Evolutionary conservation across 2,329 filamentous ascomycete species (phyloP).

Genomic region (Dactylellina leptospora): DNA sequence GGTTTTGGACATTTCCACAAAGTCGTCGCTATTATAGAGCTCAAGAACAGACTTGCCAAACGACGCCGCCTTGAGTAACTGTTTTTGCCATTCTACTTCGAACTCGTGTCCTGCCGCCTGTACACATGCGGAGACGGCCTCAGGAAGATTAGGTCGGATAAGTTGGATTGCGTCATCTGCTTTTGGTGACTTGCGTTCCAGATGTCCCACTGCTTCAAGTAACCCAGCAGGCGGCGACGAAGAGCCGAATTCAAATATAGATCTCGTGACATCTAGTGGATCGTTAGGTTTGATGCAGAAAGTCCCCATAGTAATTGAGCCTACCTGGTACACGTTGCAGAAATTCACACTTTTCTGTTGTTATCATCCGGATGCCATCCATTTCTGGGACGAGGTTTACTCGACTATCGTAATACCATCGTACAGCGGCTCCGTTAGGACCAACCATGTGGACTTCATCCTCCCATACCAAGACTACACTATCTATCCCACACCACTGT

Average conservation of each 20-base stretch:
- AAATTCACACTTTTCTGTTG: conserved; percentile 95
- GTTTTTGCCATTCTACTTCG: conserved; percentile 89
- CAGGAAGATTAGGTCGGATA: conserved; percentile 84
- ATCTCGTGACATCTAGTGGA: conserved; percentile 73
- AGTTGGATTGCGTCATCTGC: conserved; percentile 97
- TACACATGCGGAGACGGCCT: conserved; percentile 93
- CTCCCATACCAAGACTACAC: conserved; percentile 93
- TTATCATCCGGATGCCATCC: conserved; percentile 89
- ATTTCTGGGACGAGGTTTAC: conserved; percentile 87
- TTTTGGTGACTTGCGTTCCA: conserved; percentile 93
- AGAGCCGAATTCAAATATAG: conserved; percentile 88
- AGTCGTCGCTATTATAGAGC: conserved; percentile 97
- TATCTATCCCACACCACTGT: conserved; percentile 96
- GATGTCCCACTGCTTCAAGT: conserved; percentile 86
- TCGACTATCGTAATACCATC: conserved; percentile 88
- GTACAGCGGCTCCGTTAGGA: conserved; percentile 77
- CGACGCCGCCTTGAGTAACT: conserved; percentile 92
- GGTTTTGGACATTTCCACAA: conserved; percentile 97
- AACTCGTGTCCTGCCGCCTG: conserved; percentile 93
- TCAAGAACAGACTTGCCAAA: conserved; percentile 98
- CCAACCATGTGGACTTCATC: conserved; percentile 96
- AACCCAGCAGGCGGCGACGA: conserved; percentile 91
- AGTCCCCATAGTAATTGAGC: conserved; percentile 46
- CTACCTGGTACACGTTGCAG: conserved; percentile 84
- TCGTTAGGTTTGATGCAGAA: conserved; percentile 1